phyloP scores from a whole-genome alignment of 148 eudicot genomes.

The Drosera capensis region DNA sequence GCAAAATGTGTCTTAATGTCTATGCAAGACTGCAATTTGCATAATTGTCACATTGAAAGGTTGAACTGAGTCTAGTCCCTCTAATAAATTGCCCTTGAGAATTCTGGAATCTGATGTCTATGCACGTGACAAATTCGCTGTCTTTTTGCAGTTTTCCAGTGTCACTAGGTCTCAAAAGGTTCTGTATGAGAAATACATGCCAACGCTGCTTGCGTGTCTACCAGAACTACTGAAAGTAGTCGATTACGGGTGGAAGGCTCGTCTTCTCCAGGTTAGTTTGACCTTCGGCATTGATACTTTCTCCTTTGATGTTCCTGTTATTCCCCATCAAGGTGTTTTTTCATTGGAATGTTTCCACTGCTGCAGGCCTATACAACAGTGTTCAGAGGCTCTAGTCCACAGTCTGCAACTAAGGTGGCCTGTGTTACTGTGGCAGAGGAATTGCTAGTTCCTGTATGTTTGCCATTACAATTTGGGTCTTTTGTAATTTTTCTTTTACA shows the following conservation, averaged over 20 bases:
- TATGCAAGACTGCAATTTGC: too few species aligned
- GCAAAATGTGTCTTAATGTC: too few species aligned
- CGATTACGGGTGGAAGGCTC: constrained; percentile 37
- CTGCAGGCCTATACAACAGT: constrained; percentile 70
- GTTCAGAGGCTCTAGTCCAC: constrained; percentile 41
- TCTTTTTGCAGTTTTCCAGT: constrained; percentile 39
- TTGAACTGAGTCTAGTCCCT: too few species aligned
- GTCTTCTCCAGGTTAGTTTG: constrained; percentile 51
- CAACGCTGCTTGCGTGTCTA: constrained; percentile 51
- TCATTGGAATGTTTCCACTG: not conserved
- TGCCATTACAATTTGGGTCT: constrained; percentile 1
- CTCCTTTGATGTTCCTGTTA: not conserved
- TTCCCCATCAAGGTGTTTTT: too few species aligned
- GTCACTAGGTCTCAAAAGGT: constrained; percentile 24
- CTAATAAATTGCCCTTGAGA: not conserved
- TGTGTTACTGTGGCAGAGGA: constrained; percentile 72
- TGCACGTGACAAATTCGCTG: not conserved
- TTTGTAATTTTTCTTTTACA: not conserved
- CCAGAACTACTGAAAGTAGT: constrained; percentile 46
- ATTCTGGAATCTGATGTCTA: too few species aligned
- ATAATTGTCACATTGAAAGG: too few species aligned
- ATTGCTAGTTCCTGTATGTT: constrained; percentile 70
- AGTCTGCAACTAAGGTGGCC: constrained; percentile 56
- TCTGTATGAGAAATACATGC: constrained; percentile 41
- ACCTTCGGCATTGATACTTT: not conserved